Base-by-base conservation (phyloP, 2,329 filamentous ascomycete species). In the Pseudonectria buxi region DNA sequence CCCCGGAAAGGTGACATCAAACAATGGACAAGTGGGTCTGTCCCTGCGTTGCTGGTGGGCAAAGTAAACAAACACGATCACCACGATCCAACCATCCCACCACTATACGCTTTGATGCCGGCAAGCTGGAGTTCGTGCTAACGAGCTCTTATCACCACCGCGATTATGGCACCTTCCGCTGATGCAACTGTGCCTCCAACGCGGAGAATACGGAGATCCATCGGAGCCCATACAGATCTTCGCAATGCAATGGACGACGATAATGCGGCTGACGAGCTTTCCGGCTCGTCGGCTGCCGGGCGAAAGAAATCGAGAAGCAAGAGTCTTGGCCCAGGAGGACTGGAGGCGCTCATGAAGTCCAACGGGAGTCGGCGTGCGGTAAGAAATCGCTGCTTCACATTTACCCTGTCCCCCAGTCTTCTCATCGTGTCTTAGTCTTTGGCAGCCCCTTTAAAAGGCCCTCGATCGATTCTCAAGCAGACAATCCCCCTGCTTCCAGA, bases 271-370 rank as follows among this genome's bases (percentile, higher is more conserved):
- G 64, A 81, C 28, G 81, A 86, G 47, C 59, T 83, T 37, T 72
- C 69, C 41, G 71, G 73, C 45, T 63, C 67, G 38, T 55, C 71
- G 46, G 69, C 67, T 22, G 68, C 67, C 39, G 70, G 61, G 54
- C 68, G 72, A 43, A 74, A 73, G 65, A 90, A 88, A 64, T 85
- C 83, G 39, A 81, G 92, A 47, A 95, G 90, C 64, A 96, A 95
- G 69, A 96, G 90, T 64, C 81, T 98, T 49, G 92, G 92, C 3
- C 90, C 92, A 12, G 92, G 90, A 33, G 88, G 89, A 16, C 64
- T 95, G 30, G 88, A 94, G 68, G 81, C 83, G 38, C 71, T 94
- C 36, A 88, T 83, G 59, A 74, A 82, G 54, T 76, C 74, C 29
- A 76, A 71, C 54, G 86, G 85, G 24, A 94, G 94, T 58, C 72